phyloP scores from a whole-genome alignment of 495 filamentous ascomycete genomes.

The Aspergillus baeticus region DNA sequence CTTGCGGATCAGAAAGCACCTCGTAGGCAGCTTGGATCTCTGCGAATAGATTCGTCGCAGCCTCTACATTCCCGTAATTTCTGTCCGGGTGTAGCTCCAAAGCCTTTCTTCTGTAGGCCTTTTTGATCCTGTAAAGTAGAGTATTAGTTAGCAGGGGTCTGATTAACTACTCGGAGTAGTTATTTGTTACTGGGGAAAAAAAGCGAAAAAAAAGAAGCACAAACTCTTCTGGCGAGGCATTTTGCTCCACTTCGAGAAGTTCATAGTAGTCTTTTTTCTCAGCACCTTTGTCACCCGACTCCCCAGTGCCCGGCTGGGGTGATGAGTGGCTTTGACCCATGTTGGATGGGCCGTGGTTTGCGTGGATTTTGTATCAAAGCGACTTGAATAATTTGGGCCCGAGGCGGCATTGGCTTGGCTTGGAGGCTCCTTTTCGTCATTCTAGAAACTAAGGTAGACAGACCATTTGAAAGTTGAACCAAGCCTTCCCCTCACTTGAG shows the following conservation, averaged over 20 bases:
- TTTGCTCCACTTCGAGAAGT: slow-evolving; percentile 68
- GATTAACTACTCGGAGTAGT: no score
- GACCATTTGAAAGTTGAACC: background rate
- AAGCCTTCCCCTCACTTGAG: background rate
- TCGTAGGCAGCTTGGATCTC: slow-evolving; percentile 93
- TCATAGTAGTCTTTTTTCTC: slow-evolving; percentile 90
- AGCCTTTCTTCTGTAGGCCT: slow-evolving; percentile 86
- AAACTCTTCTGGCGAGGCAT: slow-evolving; percentile 82
- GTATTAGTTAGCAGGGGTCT: background rate
- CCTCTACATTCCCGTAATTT: slow-evolving; percentile 83
- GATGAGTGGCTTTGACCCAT: slow-evolving; percentile 87
- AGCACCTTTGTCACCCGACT: slow-evolving; percentile 19
- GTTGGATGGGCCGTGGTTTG: background rate
- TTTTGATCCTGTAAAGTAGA: slow-evolving; percentile 72
- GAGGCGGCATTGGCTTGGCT: no score
- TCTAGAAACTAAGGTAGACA: background rate
- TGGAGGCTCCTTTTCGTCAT: no score
- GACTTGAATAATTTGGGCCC: no score
- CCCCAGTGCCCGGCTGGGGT: slow-evolving; percentile 28
- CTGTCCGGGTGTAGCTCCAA: slow-evolving; percentile 94
- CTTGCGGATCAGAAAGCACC: slow-evolving; percentile 90
- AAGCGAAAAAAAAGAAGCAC: no score
- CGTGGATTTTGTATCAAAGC: no score
- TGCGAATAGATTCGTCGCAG: slow-evolving; percentile 80
- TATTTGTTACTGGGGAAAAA: no score